A percentile compares a stretch with the other conserved stretches of the same genome.
These are phyloP conservation scores for Lolium perenne DNA, from an alignment of 176 grass and related monocot species.

Conservation along the genomic window DNA sequence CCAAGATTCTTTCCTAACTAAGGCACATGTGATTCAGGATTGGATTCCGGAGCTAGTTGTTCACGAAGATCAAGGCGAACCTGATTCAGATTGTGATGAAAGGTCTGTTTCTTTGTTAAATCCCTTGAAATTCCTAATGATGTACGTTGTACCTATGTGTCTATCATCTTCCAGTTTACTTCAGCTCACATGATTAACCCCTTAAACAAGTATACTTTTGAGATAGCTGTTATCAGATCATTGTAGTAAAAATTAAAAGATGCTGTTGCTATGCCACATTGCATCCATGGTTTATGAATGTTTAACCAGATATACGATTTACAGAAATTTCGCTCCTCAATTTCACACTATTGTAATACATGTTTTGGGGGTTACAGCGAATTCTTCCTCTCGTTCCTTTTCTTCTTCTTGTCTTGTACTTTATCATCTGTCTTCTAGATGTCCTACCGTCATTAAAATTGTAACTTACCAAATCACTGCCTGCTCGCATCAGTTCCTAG, in stretches of 20 bases:
- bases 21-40: slow-evolving; percentile 78
- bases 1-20: slow-evolving; percentile 71
- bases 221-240: slow-evolving; percentile 10
- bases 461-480: slow-evolving; percentile 2
- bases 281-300: slow-evolving; percentile 26
- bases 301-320: slow-evolving; percentile 2
- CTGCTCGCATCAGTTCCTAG: slow-evolving; percentile 19
- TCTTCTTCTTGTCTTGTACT: slow-evolving; percentile 29
- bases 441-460: slow-evolving; percentile 7
- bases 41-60: slow-evolving; percentile 74
- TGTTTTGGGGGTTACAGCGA: slow-evolving; percentile 3
- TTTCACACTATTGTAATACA: neutral
- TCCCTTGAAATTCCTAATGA: neutral
- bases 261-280: slow-evolving; percentile 1
- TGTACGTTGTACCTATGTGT: neutral
- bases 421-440: slow-evolving; percentile 5
- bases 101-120: slow-evolving; percentile 67
- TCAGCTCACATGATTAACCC: slow-evolving; percentile 22
- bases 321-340: neutral
- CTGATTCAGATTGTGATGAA: slow-evolving; percentile 80
- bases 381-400: neutral
- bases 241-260: slow-evolving; percentile 28
- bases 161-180: neutral
- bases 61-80: slow-evolving; percentile 56
- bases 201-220: slow-evolving; percentile 5